Evolutionary conservation across 2,329 filamentous ascomycete species (phyloP), one percentile per base, ranked within the genome.

Genomic region (Pestalotiopsis sp.): DNA sequence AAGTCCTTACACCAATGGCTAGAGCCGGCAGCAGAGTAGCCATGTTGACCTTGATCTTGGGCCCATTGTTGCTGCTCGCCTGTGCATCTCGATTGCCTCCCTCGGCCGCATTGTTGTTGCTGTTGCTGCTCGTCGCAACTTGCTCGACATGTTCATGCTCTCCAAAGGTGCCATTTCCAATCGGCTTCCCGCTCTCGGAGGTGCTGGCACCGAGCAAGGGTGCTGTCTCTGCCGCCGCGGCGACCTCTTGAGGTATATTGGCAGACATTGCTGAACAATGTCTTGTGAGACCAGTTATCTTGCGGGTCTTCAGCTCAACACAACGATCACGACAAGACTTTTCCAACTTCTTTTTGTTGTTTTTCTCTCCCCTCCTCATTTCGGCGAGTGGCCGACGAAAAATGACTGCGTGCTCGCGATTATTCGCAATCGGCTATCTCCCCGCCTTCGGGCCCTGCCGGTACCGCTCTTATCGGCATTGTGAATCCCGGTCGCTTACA

Each of bases 61-160:
- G 70, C 4, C 70, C 75, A 39, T 76, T 69, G 38, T 73, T 76
- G 23, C 23, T 59, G 56, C 23, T 17, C 17, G 17, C 45, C 23
- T 52, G 45, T 3, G n/a, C 11, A 52, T 52, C 45, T n/a, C 45
- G 45, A 11, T 9, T 23, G 38, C 60, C 62, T 49, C 41, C 39
- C 59, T 73, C 71, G 71, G 76, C 74, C 45, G 77, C 78, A 31
- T 36, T 17, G 13, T 17, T 9, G 7, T 73, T 67, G 73, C 75
- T 71, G 13, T 36, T 9, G 17, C 74, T 67, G 73, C 75, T 71
- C 70, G 77, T 72, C 64, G 78, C 71, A 70, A 80, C 74, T 12
- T 49, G 41, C 9, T 36, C 56, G 12, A 65, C 56, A 20, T 45
- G 66, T 25, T 59, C 56, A 13, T 27, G 14, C 5, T 61, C 68